Percentiles rank a stretch among this genome's conserved stretches.
Conservation (phyloP, 495 filamentous ascomycete genomes). For the Penicillium canariense region DNA sequence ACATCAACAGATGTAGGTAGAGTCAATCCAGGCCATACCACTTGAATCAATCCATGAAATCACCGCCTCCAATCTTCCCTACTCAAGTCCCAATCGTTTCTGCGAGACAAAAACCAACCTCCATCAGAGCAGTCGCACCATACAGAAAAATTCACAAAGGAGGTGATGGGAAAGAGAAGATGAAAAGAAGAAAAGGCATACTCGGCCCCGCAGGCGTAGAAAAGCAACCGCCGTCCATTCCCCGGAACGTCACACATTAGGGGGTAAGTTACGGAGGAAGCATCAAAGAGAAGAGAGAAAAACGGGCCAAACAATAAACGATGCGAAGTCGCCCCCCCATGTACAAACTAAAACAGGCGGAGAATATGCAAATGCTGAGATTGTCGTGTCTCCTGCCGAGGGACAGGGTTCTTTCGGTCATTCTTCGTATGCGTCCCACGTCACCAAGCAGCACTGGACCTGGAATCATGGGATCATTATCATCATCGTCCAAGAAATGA, state of each 20-base stretch:
- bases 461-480: conserved; percentile 18
- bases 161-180: neutral
- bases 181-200: neutral
- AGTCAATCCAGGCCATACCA: neutral
- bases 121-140: conserved; percentile 3
- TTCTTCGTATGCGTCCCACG: conserved; percentile 39
- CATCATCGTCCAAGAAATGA: neutral
- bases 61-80: neutral
- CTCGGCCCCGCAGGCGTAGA: neutral
- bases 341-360: conserved; percentile 41
- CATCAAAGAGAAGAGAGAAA: conserved; percentile 4
- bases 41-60: neutral
- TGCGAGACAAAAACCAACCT: neutral
- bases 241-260: neutral
- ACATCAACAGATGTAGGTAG: neutral
- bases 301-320: conserved; percentile 33
- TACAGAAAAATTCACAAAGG: neutral
- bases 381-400: conserved; percentile 43
- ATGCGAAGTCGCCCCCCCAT: conserved; percentile 38
- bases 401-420: conserved; percentile 35
- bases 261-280: neutral
- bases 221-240: neutral
- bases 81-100: neutral
- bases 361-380: conserved; percentile 46
- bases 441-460: conserved; percentile 25